Base-by-base conservation (phyloP, 257 asterid genomes). In the Euphrasia confusa region DNA sequence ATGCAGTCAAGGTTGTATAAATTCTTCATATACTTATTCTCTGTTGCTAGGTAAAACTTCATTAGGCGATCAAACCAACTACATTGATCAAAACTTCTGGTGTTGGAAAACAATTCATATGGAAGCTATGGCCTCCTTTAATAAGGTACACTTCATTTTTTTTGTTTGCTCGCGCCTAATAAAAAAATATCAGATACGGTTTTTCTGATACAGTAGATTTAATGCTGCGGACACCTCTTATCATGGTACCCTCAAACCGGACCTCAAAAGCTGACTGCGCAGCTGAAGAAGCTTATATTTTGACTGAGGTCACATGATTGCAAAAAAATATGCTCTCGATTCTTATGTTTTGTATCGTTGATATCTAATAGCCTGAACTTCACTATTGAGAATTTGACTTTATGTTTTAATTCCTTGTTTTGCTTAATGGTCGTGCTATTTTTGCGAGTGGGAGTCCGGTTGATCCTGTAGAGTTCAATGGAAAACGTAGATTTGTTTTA, bases 231-330 rank as follows among this genome's bases (percentile, higher is more conserved):
- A 89, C 27, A 80, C 99, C 97, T 54, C 96, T 89, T 52, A 83
- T 93, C 63, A 76, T 93, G 95, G 97, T 97, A 39, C 95, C 89
- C 50, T 89, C 99, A 10, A 93, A 93, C 65, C 99, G 97, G 26
- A 93, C 99, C 40, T 76, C 95, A 65, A 96, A 93, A 79, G 52
- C 99, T n/a, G 99, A 93, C 83, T 93, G 99, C 84, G 84, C 99
- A 42, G 97, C 99, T 48, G 95, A 87, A 79, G 92, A 93, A 67
- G 99, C 99, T 57, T 93, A 89, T 66, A 69, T 79, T 11, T 93
- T 97, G 97, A 83, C 87, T 21, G 79, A 92, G 90, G 98, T 89
- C 68, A 67, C 77, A 65, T 60, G 39, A 70, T 53, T 30, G 47
- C 58, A 54, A 45, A 45, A 54, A 33, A 52, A 21, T 35, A 17